Evolutionary conservation across 768 basidiomycete genomes (phyloP).

Genomic region (Boletus tylopilopsis): DNA sequence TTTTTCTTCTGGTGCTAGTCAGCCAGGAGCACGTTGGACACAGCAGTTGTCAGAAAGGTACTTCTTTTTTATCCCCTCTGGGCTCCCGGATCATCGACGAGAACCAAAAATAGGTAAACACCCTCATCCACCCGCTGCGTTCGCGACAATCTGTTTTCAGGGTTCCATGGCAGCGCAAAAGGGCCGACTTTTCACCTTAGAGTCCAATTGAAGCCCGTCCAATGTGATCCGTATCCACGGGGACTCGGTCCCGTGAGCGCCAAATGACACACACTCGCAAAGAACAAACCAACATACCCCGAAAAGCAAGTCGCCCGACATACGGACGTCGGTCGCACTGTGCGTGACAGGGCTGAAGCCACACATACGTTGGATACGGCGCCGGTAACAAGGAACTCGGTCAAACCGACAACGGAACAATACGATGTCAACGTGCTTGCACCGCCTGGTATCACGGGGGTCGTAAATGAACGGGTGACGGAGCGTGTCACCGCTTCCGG

Average conservation of each 20-base stretch:
- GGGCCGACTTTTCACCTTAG: neutral
- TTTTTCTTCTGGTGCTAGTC: neutral
- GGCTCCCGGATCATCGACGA: too few species aligned
- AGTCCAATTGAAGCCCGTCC: neutral
- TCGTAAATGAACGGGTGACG: neutral
- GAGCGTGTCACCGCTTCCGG: neutral
- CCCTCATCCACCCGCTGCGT: conserved; percentile 2
- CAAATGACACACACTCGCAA: neutral
- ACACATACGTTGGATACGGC: neutral
- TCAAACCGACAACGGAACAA: conserved; percentile 11
- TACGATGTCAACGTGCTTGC: neutral
- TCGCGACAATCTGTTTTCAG: conserved; percentile 2
- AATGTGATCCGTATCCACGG: conserved; percentile 2
- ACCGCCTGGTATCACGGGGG: neutral
- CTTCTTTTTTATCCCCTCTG: too few species aligned
- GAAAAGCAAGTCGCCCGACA: neutral
- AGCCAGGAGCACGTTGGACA: neutral
- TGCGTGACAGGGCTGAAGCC: neutral
- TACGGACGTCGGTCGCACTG: neutral
- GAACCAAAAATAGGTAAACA: neutral
- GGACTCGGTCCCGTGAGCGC: neutral
- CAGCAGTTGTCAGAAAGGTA: neutral
- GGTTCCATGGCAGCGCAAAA: neutral
- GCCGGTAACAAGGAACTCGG: neutral
- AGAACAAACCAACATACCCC: neutral